Conservation (phyloP, 805 yeast species). For the Barnettozyma siamensis region DNA sequence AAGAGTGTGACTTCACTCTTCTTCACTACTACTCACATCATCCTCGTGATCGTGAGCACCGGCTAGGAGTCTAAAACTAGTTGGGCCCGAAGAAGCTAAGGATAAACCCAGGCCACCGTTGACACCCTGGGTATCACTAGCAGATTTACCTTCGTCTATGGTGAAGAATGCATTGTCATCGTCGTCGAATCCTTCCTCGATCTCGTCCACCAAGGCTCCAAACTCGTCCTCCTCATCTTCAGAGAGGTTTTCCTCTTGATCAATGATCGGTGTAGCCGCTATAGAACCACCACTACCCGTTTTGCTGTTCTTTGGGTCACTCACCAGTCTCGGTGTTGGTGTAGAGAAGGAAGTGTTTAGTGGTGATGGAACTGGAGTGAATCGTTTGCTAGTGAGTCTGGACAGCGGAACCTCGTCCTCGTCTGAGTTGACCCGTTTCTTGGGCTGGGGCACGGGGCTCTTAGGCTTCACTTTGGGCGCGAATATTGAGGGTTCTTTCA, state of each 20-base stretch:
- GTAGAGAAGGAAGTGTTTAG: neutral
- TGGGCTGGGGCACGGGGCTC: slow-evolving; percentile 11
- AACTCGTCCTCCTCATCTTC: slow-evolving; percentile 20
- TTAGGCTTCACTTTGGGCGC: slow-evolving; percentile 20
- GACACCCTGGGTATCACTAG: no score
- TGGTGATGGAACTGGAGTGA: neutral
- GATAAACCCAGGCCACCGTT: no score
- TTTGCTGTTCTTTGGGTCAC: neutral
- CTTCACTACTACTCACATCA: slow-evolving; percentile 23
- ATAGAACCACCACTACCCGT: no score
- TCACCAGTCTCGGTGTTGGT: neutral
- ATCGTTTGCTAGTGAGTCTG: neutral
- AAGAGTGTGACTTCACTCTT: no score
- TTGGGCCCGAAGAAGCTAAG: slow-evolving; percentile 21
- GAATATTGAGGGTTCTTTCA: slow-evolving; percentile 21
- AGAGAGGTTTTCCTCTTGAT: neutral
- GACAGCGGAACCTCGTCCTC: slow-evolving; percentile 17
- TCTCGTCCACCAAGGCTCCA: slow-evolving; percentile 21
- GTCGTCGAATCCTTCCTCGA: slow-evolving; percentile 18
- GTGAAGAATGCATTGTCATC: slow-evolving; percentile 8
- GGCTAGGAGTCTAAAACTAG: slow-evolving; percentile 22
- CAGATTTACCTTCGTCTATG: slow-evolving; percentile 9
- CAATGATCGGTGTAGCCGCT: neutral
- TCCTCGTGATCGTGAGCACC: slow-evolving; percentile 20
- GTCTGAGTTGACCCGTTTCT: slow-evolving; percentile 2